Evolutionary conservation across 306 rosid genomes (phyloP), one percentile per base, ranked within the genome.

Genomic region (Prunus kanzakura): DNA sequence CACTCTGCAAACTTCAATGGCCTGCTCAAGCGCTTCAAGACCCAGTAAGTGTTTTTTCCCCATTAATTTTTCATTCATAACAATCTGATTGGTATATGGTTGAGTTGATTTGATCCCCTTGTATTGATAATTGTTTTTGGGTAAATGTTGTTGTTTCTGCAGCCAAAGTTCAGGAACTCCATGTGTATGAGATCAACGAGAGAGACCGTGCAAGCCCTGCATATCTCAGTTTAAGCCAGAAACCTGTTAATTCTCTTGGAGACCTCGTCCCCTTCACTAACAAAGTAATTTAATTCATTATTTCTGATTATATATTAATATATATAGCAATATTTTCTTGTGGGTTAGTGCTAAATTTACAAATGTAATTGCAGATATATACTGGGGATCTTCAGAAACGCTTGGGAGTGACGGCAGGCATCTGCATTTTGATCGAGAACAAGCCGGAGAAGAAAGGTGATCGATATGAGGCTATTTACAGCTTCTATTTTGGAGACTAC

Each of bases 191-290:
- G 84, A 88, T 89, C 78, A 92, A 92, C 46, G 93, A 89, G 80
- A 56, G 86, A 12, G 90, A 92, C 78, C 93, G 91, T 35, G 86
- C 88, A 65, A 92, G 96, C 70, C 93, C 91, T 56, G 91, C 87
- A 8, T 89, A 85, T 56, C 91, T 92, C 25, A 67, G 85, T 20
- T 76, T 92, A 29, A 92, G 96, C 75, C 89, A 89, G 84, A 92
- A 88, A 79, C 51, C 66, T 47, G 85, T 82, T 8, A 87, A 87
- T 76, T 79, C 91, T 14, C 88, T 92, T 4, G 97, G 90, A 23
- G 97, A 88, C 86, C 86, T 92, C 10, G 89, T 92, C 46, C 96
- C 96, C 1, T 82, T 89, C 66, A 89, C 87, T 51, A 92, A 89
- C 86, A 92, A 89, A 89, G 96, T 55, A 68, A 79, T 72, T 77